phyloP scores from a whole-genome alignment of 805 yeast genomes.

The Starmerella bombi region DNA sequence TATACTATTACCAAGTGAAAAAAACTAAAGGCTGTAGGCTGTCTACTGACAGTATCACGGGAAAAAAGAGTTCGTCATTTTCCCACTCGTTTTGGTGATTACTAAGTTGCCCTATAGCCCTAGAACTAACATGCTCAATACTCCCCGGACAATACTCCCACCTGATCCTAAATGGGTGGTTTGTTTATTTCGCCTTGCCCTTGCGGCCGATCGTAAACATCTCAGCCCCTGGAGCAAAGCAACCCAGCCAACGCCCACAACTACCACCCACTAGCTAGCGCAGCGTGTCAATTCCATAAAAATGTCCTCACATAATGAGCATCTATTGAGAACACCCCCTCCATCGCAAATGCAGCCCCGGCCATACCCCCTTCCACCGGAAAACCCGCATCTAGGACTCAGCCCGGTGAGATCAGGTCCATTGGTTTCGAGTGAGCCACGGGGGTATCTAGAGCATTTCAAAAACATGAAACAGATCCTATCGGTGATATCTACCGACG shows the following conservation, averaged over 20 bases:
- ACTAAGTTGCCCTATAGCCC: neutral
- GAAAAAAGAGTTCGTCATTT: too few species aligned
- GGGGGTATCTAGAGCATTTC: constrained; percentile 16
- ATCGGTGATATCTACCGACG: constrained; percentile 24
- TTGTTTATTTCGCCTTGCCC: too few species aligned
- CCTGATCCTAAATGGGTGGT: too few species aligned
- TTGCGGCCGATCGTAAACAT: too few species aligned
- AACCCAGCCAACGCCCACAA: too few species aligned
- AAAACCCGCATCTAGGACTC: constrained; percentile 24
- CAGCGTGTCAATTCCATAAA: too few species aligned
- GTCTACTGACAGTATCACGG: neutral
- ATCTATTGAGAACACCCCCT: neutral
- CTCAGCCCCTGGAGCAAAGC: too few species aligned
- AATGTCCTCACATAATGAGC: too few species aligned
- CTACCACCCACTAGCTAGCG: too few species aligned
- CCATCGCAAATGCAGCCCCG: constrained; percentile 3
- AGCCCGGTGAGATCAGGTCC: constrained; percentile 21
- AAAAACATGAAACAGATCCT: constrained; percentile 26
- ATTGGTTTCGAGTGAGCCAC: constrained; percentile 17
- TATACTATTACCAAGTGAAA: neutral
- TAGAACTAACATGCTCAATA: too few species aligned
- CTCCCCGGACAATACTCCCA: too few species aligned
- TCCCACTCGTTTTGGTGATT: neutral
- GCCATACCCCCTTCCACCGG: constrained; percentile 28
- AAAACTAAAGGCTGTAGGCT: neutral